Evolutionary conservation across 139 green algal species (phyloP), one percentile per base, ranked within the genome.

Genomic region (Chlamydomonas incerta): DNA sequence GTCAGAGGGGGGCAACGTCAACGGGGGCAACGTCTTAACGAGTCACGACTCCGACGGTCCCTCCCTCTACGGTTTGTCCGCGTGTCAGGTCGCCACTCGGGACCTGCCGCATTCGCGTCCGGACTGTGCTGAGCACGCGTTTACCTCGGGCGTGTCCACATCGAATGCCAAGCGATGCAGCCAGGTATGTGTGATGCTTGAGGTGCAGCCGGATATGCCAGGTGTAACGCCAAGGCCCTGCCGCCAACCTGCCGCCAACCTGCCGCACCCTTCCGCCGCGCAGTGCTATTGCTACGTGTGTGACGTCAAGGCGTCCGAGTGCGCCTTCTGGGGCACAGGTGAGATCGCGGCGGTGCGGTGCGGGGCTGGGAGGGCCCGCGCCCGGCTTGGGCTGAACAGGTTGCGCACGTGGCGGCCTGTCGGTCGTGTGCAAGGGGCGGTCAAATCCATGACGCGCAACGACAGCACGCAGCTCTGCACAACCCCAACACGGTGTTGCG

Each of bases 241-340:
- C 29, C 33, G 26, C 20, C 20, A 28, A 0, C 33, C 31, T 29
- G 6, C 50, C 26, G 33, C 23, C 8, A 2, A 15, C 67, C 17
- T 8, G 14, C 29, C 6, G 26, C 11, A 10, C 17, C 10, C 17
- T 29, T 18, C 17, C 29, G 29, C 17, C 14, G 2, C 35, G 82
- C 92, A 94, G 89, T 95, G 92, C 86, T 94, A 74, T 80, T 95
- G 92, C 86, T 92, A 62, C 31, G 82, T 93, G 24, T 95, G 92
- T 65, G 92, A 95, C 70, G 71, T 72, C 24, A 79, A 80, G 10
- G 92, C 89, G 0, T 55, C 52, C 2, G 50, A 91, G 9, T 95
- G 91, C 67, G 23, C 41, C 11, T 71, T 74, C 29, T 95, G 92
- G 92, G 92, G 92, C 21, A 80, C 66, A 26, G 91, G 92, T 85